Percentiles rank a stretch among this genome's conserved stretches.
Evolutionary conservation across 495 filamentous ascomycete species (phyloP).

Genomic region (Cenococcum geophilum): DNA sequence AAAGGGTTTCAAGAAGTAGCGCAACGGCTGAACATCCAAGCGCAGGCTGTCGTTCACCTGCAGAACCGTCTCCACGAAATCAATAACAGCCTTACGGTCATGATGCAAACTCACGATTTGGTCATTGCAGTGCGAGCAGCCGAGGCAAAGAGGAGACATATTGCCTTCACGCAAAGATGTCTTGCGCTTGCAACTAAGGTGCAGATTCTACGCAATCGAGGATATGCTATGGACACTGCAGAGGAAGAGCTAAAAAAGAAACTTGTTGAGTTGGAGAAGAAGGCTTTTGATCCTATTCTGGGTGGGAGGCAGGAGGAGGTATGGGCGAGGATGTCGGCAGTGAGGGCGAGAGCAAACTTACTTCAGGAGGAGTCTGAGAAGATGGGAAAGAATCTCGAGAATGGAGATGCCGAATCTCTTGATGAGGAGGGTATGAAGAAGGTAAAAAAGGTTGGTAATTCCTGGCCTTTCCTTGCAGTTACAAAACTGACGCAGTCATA

Average conservation of each 20-base stretch:
- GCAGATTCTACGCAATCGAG: conserved; percentile 82
- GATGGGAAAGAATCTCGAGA: conserved; percentile 45
- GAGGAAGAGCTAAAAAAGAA: conserved; percentile 90
- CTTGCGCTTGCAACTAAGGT: conserved; percentile 83
- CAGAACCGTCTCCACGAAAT: conserved; percentile 84
- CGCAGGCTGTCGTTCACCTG: conserved; percentile 63
- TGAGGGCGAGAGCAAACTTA: conserved; percentile 70
- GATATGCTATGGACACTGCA: conserved; percentile 83
- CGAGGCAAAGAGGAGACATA: conserved; percentile 74
- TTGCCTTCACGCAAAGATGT: conserved; percentile 71
- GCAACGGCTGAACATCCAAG: conserved; percentile 70
- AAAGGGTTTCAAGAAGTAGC: conserved; percentile 65
- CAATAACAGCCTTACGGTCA: conserved; percentile 70
- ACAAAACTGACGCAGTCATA: conserved; percentile 36
- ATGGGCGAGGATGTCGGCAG: conserved; percentile 86
- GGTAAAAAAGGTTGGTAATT: conserved; percentile 69
- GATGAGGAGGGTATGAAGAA: conserved; percentile 73
- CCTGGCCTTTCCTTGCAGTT: background rate
- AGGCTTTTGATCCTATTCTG: conserved; percentile 75
- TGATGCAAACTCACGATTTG: conserved; percentile 77
- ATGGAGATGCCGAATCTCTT: conserved; percentile 49
- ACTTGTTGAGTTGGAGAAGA: conserved; percentile 64
- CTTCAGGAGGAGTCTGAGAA: conserved; percentile 75
- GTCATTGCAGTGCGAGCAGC: conserved; percentile 70
- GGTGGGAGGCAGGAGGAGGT: conserved; percentile 85